phyloP scores from a whole-genome alignment of 1,284 basidiomycete species.

The Trichosporon asahii region DNA sequence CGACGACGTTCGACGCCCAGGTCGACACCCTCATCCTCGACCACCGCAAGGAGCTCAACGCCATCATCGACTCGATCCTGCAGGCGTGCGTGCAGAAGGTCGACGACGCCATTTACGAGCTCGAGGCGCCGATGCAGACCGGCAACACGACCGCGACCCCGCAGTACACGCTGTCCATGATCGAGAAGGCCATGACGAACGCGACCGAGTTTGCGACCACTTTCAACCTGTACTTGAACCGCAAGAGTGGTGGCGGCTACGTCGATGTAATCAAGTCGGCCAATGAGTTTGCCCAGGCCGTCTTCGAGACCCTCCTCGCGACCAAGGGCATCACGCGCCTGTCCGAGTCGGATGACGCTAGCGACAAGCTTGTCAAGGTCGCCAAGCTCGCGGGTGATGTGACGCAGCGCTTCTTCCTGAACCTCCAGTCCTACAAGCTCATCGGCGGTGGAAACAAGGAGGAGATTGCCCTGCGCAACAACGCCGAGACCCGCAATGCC shows the following conservation, averaged over 20 bases:
- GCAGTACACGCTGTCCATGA: constrained; percentile 96
- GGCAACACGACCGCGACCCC: constrained; percentile 96
- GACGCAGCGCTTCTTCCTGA: constrained; percentile 87
- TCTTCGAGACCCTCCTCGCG: constrained; percentile 86
- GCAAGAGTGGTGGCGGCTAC: constrained; percentile 78
- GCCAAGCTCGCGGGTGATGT: constrained; percentile 84
- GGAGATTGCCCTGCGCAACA: constrained; percentile 86
- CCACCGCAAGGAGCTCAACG: constrained; percentile 95
- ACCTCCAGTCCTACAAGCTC: constrained; percentile 92
- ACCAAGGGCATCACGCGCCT: constrained; percentile 94
- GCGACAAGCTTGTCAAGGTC: constrained; percentile 81
- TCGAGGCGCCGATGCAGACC: constrained; percentile 88
- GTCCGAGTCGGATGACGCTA: constrained; percentile 82
- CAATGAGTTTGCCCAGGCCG: constrained; percentile 91
- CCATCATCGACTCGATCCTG: constrained; percentile 97
- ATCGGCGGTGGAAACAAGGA: constrained; percentile 70
- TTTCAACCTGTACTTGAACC: constrained; percentile 86
- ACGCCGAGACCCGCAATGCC: constrained; percentile 74
- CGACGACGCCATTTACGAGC: constrained; percentile 94
- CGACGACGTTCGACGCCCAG: constrained; percentile 88
- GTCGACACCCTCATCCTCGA: constrained; percentile 97
- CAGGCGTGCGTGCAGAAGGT: constrained; percentile 96
- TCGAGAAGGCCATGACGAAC: constrained; percentile 91
- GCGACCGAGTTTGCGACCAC: constrained; percentile 94
- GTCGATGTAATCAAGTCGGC: constrained; percentile 98